These are phyloP conservation scores for Stevia rebaudiana DNA, from an alignment of 140 eudicot species.

Conservation along the genomic window DNA sequence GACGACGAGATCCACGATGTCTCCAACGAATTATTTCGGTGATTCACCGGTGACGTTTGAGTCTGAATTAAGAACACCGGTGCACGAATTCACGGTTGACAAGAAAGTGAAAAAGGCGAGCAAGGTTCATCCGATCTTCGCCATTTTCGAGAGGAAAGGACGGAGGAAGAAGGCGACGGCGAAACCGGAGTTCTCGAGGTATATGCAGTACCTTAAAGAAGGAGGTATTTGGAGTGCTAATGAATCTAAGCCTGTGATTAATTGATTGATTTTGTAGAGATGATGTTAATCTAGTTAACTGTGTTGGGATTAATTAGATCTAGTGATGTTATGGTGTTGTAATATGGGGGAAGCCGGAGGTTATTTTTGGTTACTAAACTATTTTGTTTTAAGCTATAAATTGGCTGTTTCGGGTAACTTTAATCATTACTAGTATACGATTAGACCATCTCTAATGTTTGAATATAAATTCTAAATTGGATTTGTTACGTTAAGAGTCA, in stretches of 20 bases:
- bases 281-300: neutral
- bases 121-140: slow-evolving; percentile 53
- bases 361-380: neutral
- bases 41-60: slow-evolving; percentile 12
- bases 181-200: slow-evolving; percentile 70
- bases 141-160: slow-evolving; percentile 38
- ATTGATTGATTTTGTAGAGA: slow-evolving; percentile 11
- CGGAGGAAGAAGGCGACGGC: slow-evolving; percentile 60
- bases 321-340: neutral
- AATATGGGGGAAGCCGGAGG: neutral
- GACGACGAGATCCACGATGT: slow-evolving; percentile 36
- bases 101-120: slow-evolving; percentile 47
- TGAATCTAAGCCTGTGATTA: slow-evolving; percentile 39
- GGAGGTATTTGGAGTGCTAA: slow-evolving; percentile 54
- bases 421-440: no score
- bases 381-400: no score
- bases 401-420: no score
- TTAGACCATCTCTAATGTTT: no score
- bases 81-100: neutral
- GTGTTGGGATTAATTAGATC: no score
- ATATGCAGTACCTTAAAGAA: slow-evolving; percentile 64
- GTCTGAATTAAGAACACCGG: slow-evolving; percentile 3
- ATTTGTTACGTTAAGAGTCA: no score
- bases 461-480: no score
- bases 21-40: slow-evolving; percentile 22